Evolutionary conservation across 345 rosid species (phyloP).

Genomic region (Cardamine occulta): DNA sequence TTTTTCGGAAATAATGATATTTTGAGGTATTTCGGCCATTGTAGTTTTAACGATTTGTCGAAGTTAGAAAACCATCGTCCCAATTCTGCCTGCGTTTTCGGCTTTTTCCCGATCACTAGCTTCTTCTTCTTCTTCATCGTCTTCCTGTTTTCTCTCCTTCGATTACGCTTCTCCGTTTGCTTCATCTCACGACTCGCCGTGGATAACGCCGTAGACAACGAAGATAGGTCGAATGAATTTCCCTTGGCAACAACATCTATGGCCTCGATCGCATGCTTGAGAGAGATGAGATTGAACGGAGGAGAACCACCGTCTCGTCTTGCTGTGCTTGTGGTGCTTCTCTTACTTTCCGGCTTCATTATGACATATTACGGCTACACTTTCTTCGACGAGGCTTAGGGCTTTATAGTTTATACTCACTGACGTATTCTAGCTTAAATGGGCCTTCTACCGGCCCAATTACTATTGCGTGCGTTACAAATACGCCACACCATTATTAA

Average conservation of each 20-base stretch:
- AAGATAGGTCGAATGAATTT: neutral
- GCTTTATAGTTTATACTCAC: neutral
- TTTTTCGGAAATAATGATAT: neutral
- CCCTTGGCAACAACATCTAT: neutral
- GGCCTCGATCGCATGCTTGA: constrained; percentile 27
- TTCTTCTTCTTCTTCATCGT: neutral
- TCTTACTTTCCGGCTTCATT: constrained; percentile 22
- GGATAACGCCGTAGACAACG: constrained; percentile 20
- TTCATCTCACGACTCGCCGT: constrained; percentile 7
- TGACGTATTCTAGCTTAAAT: neutral
- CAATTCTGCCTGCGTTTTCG: neutral
- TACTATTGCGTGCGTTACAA: neutral
- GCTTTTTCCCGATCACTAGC: constrained; percentile 17
- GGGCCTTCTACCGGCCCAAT: neutral
- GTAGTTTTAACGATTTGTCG: neutral
- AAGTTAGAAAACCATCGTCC: constrained; percentile 17
- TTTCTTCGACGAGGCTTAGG: neutral
- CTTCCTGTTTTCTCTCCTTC: neutral
- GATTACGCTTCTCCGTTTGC: neutral
- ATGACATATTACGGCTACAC: neutral
- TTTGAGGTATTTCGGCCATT: neutral
- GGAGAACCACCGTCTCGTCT: neutral
- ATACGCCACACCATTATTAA: neutral
- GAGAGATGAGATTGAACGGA: constrained; percentile 13
- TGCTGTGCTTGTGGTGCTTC: neutral